Conservation (phyloP, 179 eudicot genomes). For the Carnegiea gigantea region DNA sequence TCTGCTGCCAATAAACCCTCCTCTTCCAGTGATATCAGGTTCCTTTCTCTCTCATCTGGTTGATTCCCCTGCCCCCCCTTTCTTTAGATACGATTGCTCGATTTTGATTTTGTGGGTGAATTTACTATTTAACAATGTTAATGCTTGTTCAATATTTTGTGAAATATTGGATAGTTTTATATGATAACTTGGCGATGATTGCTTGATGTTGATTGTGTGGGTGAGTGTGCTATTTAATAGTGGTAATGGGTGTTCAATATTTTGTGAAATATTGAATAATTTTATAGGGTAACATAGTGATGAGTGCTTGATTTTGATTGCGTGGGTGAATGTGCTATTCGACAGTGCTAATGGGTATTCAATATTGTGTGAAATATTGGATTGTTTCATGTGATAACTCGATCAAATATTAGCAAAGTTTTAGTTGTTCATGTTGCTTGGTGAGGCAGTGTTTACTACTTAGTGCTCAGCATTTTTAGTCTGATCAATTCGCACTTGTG, state of each 20-base stretch:
- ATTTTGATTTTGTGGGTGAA: neutral
- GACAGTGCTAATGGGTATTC: neutral
- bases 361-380: neutral
- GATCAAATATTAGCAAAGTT: neutral
- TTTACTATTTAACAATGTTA: too few relatives aligned
- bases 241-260: neutral
- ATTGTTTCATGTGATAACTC: neutral
- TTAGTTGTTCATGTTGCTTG: neutral
- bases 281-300: neutral
- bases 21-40: slow-evolving; percentile 66
- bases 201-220: neutral
- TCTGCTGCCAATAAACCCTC: slow-evolving; percentile 62
- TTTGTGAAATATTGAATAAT: neutral
- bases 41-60: neutral
- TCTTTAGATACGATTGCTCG: neutral
- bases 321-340: neutral
- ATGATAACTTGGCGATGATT: neutral
- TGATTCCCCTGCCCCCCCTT: neutral
- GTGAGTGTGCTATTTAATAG: neutral
- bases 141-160: neutral
- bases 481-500: neutral
- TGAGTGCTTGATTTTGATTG: neutral
- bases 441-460: neutral
- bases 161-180: neutral
- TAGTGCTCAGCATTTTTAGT: neutral